Conservation (phyloP, 2,329 filamentous ascomycete genomes). For the Cladosporium sp. region DNA sequence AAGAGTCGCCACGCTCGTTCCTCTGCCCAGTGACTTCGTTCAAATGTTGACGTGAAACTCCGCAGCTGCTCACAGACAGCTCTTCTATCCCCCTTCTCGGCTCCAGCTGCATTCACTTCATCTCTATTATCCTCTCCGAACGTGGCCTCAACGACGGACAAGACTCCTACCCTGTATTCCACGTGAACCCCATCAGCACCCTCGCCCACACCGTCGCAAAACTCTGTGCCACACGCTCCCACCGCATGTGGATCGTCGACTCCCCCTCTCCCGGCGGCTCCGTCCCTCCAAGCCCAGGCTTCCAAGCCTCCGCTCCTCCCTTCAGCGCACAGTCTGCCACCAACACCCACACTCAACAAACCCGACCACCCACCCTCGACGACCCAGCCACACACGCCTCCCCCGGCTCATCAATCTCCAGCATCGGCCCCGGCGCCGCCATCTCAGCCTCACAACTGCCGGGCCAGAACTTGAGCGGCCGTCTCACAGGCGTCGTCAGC, state of each 20-base stretch:
- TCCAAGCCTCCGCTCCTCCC: slow-evolving; percentile 32
- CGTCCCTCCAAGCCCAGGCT: slow-evolving; percentile 71
- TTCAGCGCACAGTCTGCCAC: slow-evolving; percentile 18
- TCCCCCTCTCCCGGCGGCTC: slow-evolving; percentile 69
- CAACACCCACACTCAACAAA: slow-evolving; percentile 21
- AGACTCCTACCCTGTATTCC: slow-evolving; percentile 94
- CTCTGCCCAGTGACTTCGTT: neutral
- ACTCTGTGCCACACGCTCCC: slow-evolving; percentile 85
- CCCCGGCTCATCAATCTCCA: slow-evolving; percentile 30
- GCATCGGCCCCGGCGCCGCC: slow-evolving; percentile 44
- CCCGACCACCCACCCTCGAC: slow-evolving; percentile 16
- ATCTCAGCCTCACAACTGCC: slow-evolving; percentile 71
- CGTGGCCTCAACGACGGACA: slow-evolving; percentile 84
- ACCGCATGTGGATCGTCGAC: slow-evolving; percentile 95
- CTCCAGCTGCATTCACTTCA: slow-evolving; percentile 89
- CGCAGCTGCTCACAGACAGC: slow-evolving; percentile 74
- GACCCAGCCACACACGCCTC: neutral
- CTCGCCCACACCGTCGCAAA: slow-evolving; percentile 97
- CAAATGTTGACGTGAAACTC: slow-evolving; percentile 3
- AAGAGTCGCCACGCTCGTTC: neutral
- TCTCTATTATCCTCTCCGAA: slow-evolving; percentile 89
- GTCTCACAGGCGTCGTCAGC: slow-evolving; percentile 83
- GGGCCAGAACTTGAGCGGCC: slow-evolving; percentile 74
- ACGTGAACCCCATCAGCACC: slow-evolving; percentile 84
- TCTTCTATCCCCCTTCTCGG: slow-evolving; percentile 81